A percentile compares a stretch with the other conserved stretches of the same genome.
These are phyloP conservation scores for Paxillus rubicundulus DNA, from an alignment of 768 basidiomycete genomes.

Conservation along the genomic window DNA sequence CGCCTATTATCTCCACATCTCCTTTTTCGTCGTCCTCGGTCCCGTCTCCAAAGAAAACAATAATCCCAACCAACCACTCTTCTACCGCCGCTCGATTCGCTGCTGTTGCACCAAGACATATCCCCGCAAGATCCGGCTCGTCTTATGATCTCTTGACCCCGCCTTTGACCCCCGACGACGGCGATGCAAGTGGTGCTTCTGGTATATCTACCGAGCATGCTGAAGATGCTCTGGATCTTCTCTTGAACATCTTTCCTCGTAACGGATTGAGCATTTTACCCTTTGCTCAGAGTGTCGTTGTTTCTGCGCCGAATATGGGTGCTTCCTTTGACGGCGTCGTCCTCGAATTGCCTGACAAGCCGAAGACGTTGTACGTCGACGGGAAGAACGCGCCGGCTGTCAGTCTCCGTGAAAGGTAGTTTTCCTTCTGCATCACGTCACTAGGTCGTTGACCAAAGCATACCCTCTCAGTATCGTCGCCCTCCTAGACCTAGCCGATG, in stretches of 20 bases:
- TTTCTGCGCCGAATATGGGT: conserved; percentile 66
- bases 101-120: conserved; percentile 40
- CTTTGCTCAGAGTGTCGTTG: conserved; percentile 72
- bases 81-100: conserved; percentile 23
- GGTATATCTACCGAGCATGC: conserved; percentile 44
- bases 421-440: conserved; percentile 5
- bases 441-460: conserved; percentile 1
- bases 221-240: conserved; percentile 71
- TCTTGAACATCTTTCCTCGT: conserved; percentile 76
- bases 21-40: conserved; percentile 34
- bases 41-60: conserved; percentile 23
- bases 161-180: conserved; percentile 75
- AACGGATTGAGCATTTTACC: conserved; percentile 65
- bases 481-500: conserved; percentile 84
- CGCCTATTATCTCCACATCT: conserved; percentile 55
- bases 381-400: conserved; percentile 79
- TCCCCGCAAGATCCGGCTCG: conserved; percentile 41
- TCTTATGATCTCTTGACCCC: conserved; percentile 57
- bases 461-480: conserved; percentile 66
- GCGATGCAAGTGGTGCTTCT: conserved; percentile 42
- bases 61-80: conserved; percentile 18
- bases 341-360: conserved; percentile 64
- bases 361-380: conserved; percentile 81
- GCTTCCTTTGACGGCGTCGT: conserved; percentile 76
- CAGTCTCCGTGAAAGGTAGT: conserved; percentile 79